Evolutionary conservation across 805 yeast genomes (phyloP).

Genomic region (Metschnikowia hibisci): DNA sequence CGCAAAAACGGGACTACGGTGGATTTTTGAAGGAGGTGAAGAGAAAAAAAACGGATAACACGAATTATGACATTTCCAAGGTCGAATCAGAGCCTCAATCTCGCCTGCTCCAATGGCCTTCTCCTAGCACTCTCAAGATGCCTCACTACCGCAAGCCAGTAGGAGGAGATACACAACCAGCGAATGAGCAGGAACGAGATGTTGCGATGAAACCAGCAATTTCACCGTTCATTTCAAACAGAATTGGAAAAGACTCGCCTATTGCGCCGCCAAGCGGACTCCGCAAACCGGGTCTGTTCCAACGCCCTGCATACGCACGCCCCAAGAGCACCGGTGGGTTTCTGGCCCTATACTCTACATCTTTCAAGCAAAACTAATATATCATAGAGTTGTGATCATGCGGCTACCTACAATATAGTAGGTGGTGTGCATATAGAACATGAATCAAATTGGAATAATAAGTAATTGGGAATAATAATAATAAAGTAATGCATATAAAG

Average conservation of each 20-base stretch:
- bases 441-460: too few species aligned
- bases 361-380: conserved; percentile 11
- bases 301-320: conserved; percentile 14
- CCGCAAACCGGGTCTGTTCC: conserved; percentile 16
- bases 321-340: conserved; percentile 11
- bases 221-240: conserved; percentile 18
- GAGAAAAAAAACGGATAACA: not conserved
- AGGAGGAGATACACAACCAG: not conserved
- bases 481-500: too few species aligned
- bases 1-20: not conserved
- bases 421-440: too few species aligned
- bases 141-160: conserved; percentile 16
- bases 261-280: conserved; percentile 5
- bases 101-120: not conserved
- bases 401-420: too few species aligned
- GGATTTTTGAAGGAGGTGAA: not conserved
- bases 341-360: conserved; percentile 17
- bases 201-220: not conserved
- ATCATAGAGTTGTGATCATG: not conserved
- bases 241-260: conserved; percentile 9
- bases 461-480: too few species aligned
- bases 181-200: not conserved
- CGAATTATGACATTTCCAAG: not conserved
- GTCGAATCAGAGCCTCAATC: not conserved
- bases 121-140: conserved; percentile 12